Evolutionary conservation across 805 yeast species (phyloP).

Genomic region (Candida tammaniensis): DNA sequence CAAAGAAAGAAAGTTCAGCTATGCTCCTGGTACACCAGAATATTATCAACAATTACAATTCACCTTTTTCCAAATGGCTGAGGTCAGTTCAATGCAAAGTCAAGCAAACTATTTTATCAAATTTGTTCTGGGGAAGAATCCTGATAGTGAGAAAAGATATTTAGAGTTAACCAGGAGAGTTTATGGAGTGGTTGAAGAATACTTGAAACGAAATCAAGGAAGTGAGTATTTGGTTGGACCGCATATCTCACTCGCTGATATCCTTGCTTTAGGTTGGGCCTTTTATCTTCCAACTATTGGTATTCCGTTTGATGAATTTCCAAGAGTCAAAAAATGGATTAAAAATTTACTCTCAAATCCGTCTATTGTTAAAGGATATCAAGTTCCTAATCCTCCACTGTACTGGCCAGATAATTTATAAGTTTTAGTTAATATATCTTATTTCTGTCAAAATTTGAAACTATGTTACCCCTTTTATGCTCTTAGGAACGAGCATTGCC

Average conservation of each 20-base stretch:
- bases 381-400: conserved; percentile 18
- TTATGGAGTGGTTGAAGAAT: conserved; percentile 51
- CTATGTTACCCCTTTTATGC: too few species aligned
- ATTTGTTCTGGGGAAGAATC: conserved; percentile 49
- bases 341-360: conserved; percentile 28
- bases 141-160: conserved; percentile 55
- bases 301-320: conserved; percentile 38
- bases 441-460: too few species aligned
- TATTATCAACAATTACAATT: conserved; percentile 56
- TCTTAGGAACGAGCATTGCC: too few species aligned
- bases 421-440: too few species aligned
- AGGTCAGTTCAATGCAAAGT: conserved; percentile 62
- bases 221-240: conserved; percentile 54
- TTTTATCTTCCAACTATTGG: conserved; percentile 11
- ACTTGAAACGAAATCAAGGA: conserved; percentile 42
- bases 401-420: conserved; percentile 1
- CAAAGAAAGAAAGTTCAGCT: conserved; percentile 46
- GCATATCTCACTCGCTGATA: conserved; percentile 57
- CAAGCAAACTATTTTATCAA: conserved; percentile 49
- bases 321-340: conserved; percentile 40
- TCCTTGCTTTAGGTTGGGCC: conserved; percentile 49
- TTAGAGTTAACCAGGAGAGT: conserved; percentile 50
- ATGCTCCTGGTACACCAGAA: conserved; percentile 28
- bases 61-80: conserved; percentile 54
- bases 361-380: conserved; percentile 30